A percentile compares a stretch with the other conserved stretches of the same genome.
phyloP scores from a whole-genome alignment of 2,329 filamentous ascomycete genomes.

The Sclerotinia spermophila region DNA sequence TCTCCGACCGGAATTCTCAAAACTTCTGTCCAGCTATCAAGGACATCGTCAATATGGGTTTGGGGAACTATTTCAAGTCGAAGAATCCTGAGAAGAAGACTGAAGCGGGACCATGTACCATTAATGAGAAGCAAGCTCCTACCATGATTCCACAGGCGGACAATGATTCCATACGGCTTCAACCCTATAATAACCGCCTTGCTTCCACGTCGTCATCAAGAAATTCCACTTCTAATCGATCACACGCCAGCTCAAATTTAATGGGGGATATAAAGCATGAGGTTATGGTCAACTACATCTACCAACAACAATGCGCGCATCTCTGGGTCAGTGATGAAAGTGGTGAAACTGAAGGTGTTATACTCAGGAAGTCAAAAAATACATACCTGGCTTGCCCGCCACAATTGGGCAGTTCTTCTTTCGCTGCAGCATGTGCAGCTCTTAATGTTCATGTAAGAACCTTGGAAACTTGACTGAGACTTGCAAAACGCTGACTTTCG shows the following conservation, averaged over 20 bases:
- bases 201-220: slow-evolving; percentile 51
- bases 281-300: slow-evolving; percentile 79
- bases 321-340: slow-evolving; percentile 70
- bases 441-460: slow-evolving; percentile 65
- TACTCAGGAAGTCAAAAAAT: slow-evolving; percentile 64
- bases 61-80: slow-evolving; percentile 61
- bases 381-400: slow-evolving; percentile 72
- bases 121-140: slow-evolving; percentile 44
- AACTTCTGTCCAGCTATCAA: background rate
- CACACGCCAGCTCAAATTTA: slow-evolving; percentile 51
- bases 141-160: slow-evolving; percentile 27
- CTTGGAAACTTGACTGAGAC: background rate
- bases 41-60: slow-evolving; percentile 49
- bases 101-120: slow-evolving; percentile 36
- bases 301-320: slow-evolving; percentile 72
- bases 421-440: slow-evolving; percentile 62
- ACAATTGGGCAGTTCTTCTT: slow-evolving; percentile 56
- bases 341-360: slow-evolving; percentile 66
- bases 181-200: slow-evolving; percentile 47
- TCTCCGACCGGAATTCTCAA: background rate
- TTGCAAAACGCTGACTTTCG: slow-evolving; percentile 23
- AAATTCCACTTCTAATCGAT: slow-evolving; percentile 48
- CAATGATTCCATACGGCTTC: slow-evolving; percentile 47
- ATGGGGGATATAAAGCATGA: slow-evolving; percentile 74
- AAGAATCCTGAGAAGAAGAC: slow-evolving; percentile 40